Evolutionary conservation across 768 basidiomycete genomes (phyloP).

Genomic region (Daedaleopsis nitida): DNA sequence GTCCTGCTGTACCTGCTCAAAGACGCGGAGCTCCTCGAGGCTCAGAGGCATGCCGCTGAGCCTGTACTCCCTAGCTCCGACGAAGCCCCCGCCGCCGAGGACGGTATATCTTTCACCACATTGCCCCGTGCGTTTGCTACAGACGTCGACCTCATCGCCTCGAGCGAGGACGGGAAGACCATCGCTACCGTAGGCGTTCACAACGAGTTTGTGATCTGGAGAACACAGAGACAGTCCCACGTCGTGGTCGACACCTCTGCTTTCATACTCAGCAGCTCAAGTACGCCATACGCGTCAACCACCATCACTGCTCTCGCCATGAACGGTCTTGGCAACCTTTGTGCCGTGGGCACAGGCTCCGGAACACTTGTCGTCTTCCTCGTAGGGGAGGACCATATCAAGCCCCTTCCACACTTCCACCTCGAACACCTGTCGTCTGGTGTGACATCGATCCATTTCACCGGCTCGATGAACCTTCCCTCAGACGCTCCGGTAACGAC

Average conservation of each 20-base stretch:
- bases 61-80: slow-evolving; percentile 36
- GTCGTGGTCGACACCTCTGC: slow-evolving; percentile 53
- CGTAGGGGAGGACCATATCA: slow-evolving; percentile 43
- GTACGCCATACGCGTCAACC: slow-evolving; percentile 48
- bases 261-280: slow-evolving; percentile 50
- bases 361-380: slow-evolving; percentile 69
- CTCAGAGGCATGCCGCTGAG: slow-evolving; percentile 68
- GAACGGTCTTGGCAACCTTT: slow-evolving; percentile 58
- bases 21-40: slow-evolving; percentile 87
- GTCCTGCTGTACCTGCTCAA: slow-evolving; percentile 86
- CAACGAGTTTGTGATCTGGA: slow-evolving; percentile 78
- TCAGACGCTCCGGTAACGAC: neutral
- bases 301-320: slow-evolving; percentile 65
- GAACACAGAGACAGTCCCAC: slow-evolving; percentile 43
- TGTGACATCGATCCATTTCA: slow-evolving; percentile 14
- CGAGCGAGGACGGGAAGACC: slow-evolving; percentile 65
- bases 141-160: slow-evolving; percentile 80
- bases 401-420: slow-evolving; percentile 44
- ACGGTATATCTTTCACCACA: slow-evolving; percentile 58
- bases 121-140: slow-evolving; percentile 80
- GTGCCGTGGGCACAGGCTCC: slow-evolving; percentile 71
- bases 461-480: neutral
- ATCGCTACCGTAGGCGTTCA: slow-evolving; percentile 75
- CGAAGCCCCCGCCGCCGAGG: slow-evolving; percentile 39
- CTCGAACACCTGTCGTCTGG: slow-evolving; percentile 36